Evolutionary conservation across 306 rosid species (phyloP), one percentile per base, ranked within the genome.

Genomic region (Lupinus albus): DNA sequence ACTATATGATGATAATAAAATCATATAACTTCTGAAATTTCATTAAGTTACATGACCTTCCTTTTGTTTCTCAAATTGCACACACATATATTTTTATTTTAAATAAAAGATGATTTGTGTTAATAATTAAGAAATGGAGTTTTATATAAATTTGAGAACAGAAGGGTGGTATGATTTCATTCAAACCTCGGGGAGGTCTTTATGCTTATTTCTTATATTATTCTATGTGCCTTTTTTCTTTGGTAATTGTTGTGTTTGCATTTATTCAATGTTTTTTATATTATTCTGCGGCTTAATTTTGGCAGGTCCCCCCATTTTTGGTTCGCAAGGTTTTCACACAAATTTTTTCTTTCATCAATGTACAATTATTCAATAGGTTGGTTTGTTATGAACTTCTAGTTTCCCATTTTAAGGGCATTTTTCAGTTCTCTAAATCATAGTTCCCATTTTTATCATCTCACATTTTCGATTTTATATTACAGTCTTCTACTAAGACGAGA

Each of bases 311-410:
- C 47, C 78, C 83, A 36, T 85, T 80, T 79, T 72, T 79, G 68
- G 96, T 87, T 76, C 92, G 98, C 25, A 92, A 92, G 75, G 95
- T 92, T 70, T 89, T 84, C 82, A 92, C 92, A 50, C 98, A 92
- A 83, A 89, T 92, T 73, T 85, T 76, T 76, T 83, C 87, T 45
- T 83, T 79, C 72, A 87, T 92, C 82, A 92, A 92, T 75, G 98
- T 92, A 65, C 98, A 92, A 57, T 80, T 92, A 73, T 92, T 92
- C 77, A 92, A 92, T 38, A 92, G 98, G 98, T 92, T 21, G 52
- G 63, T 73, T 50, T 51, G 15, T 68, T 74, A 41, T 36, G 74
- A 32, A n/a, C 53, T 47, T 32, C 71, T n/a, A 63, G 8, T 55
- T 63, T 64, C 25, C 48, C 17, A 4, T 54, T 46, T 46, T 55